phyloP scores from a whole-genome alignment of 2,329 filamentous ascomycete genomes.

The Ceratocystis papillata region DNA sequence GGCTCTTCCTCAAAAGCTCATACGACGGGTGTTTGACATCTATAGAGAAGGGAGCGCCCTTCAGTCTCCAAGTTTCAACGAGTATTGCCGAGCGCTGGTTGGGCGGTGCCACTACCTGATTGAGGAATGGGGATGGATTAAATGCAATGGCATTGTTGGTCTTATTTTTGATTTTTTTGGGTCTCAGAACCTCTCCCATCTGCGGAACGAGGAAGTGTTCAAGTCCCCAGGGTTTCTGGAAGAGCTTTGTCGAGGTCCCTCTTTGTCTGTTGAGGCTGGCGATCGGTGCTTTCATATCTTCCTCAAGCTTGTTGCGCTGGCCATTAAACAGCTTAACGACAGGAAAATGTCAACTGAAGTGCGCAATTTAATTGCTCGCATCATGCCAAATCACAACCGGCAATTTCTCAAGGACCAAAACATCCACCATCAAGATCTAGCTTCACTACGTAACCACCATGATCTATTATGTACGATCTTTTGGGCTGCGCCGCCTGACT shows the following conservation, averaged over 20 bases:
- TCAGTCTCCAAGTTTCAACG: constrained; percentile 53
- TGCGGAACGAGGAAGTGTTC: constrained; percentile 54
- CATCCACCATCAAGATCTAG: constrained; percentile 50
- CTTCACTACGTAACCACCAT: constrained; percentile 56
- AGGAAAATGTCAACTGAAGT: constrained; percentile 44
- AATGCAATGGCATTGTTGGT: constrained; percentile 46
- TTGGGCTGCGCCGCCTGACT: constrained; percentile 48
- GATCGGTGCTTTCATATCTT: constrained; percentile 59
- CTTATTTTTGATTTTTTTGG: constrained; percentile 59
- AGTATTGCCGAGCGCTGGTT: constrained; percentile 50
- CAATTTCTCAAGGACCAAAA: constrained; percentile 53
- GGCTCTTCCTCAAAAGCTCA: constrained; percentile 45
- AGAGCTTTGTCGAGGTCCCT: constrained; percentile 38
- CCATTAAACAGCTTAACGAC: constrained; percentile 42
- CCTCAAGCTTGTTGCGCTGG: constrained; percentile 51
- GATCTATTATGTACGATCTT: constrained; percentile 56
- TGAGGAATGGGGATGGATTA: constrained; percentile 55
- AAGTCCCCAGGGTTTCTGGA: constrained; percentile 52
- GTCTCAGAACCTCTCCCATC: constrained; percentile 48
- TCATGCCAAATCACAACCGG: constrained; percentile 55
- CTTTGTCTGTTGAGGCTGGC: constrained; percentile 40
- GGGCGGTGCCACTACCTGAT: constrained; percentile 53
- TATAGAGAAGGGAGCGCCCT: constrained; percentile 44
- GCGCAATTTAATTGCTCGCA: constrained; percentile 49
- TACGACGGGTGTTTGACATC: constrained; percentile 47